Evolutionary conservation across 2,329 filamentous ascomycete species (phyloP), one percentile per base, ranked within the genome.

Genomic region (Pezicula rhizophila): DNA sequence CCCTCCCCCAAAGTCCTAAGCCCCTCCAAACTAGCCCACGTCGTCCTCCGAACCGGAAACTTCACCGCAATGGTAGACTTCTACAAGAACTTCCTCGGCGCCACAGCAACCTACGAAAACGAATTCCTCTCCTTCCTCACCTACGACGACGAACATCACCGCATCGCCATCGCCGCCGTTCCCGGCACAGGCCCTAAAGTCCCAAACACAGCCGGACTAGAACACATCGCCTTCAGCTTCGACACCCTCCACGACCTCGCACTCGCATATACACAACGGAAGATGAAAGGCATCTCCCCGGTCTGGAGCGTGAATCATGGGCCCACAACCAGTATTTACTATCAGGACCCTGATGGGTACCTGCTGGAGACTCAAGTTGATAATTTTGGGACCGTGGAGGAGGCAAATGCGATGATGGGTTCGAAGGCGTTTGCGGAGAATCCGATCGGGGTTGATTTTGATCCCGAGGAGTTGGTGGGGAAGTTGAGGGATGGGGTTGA

Each of bases 311-410:
- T 73, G 39, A 74, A 77, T 54, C 74, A 77, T 54, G 74, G 74
- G 3, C 64, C 66, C 2, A 75, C 70, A 1, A 71, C 64, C 0
- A 69, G 65, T 53, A 68, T 76, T 38, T 76, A 76, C 58, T 76
- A 76, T 55, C 50, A 54, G 7, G 73, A 76, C 56, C 73, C 72
- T 4, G 72, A 77, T 54, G 70, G 72, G n/a, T 75, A 75, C 57
- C 52, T 61, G 53, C 40, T 76, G 20, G 74, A 77, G 61, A 68
- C 66, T 4, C 71, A 75, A 55, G 68, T 73, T 3, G 69, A 73
- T 47, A 70, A 68, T 39, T 71, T 72, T 43, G 64, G 65, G 6
- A 65, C 61, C 0, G 50, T 51, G 1, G 64, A 66, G 23, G 71
- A 71, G 25, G 66, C 68, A 0, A 66, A n/a, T n/a, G n/a, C 56